These are phyloP conservation scores for Scutellaria galericulata DNA, from an alignment of 257 asterid genomes.

Conservation along the genomic window DNA sequence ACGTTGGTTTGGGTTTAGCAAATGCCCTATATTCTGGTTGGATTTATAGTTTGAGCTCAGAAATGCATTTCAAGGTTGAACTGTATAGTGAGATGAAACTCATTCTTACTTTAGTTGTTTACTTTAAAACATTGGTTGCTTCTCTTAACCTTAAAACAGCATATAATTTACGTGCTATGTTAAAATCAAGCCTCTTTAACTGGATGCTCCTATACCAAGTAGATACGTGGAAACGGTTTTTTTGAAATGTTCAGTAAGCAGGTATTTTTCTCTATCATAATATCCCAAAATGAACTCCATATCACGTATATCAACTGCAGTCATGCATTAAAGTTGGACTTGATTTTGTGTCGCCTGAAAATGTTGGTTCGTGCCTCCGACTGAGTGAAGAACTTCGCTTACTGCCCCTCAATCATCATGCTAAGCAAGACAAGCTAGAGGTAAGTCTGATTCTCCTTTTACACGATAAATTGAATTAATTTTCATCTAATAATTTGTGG, in stretches of 20 bases:
- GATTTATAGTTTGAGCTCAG: too few species aligned
- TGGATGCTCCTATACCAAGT: background rate
- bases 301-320: constrained; percentile 37
- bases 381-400: constrained; percentile 48
- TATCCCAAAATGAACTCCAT: background rate
- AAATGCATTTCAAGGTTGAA: background rate
- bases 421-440: constrained; percentile 57
- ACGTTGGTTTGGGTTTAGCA: too few species aligned
- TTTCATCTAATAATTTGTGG: background rate
- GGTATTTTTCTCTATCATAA: background rate
- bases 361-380: constrained; percentile 39
- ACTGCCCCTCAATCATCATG: constrained; percentile 48
- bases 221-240: background rate
- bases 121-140: background rate
- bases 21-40: too few species aligned
- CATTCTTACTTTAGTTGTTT: background rate
- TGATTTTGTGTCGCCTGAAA: constrained; percentile 57
- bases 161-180: background rate
- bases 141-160: background rate
- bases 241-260: background rate
- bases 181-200: background rate
- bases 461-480: background rate
- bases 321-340: constrained; percentile 53
- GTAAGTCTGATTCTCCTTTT: constrained; percentile 20
- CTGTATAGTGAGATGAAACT: background rate